These are phyloP conservation scores for Nigrospora oryzae DNA, from an alignment of 2,329 filamentous ascomycete species.

Conservation along the genomic window DNA sequence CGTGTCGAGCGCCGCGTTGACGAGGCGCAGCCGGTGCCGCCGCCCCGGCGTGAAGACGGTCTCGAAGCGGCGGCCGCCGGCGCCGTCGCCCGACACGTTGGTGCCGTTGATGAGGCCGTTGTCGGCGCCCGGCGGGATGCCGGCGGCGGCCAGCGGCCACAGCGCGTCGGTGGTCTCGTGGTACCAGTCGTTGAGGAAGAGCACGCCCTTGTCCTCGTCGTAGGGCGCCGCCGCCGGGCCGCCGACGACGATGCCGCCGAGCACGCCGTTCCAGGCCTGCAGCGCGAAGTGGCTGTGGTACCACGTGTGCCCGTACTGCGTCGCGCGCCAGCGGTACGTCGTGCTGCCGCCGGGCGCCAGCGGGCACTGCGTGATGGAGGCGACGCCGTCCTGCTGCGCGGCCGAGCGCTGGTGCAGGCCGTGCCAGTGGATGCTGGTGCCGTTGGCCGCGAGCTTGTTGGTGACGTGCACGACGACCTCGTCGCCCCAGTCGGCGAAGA, in stretches of 20 bases:
- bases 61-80: slow-evolving; percentile 10
- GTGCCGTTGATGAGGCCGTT: slow-evolving; percentile 30
- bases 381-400: slow-evolving; percentile 48
- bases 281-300: slow-evolving; percentile 52
- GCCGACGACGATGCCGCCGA: slow-evolving; percentile 52
- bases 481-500: slow-evolving; percentile 52
- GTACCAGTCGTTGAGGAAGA: slow-evolving; percentile 53
- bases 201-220: slow-evolving; percentile 51
- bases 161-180: slow-evolving; percentile 32
- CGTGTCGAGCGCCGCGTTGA: slow-evolving; percentile 30
- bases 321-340: slow-evolving; percentile 47
- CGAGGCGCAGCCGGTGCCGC: slow-evolving; percentile 35
- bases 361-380: slow-evolving; percentile 37
- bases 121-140: slow-evolving; percentile 25
- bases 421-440: slow-evolving; percentile 55
- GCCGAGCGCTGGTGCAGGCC: slow-evolving; percentile 48
- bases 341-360: slow-evolving; percentile 40
- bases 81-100: slow-evolving; percentile 17
- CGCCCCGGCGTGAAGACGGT: slow-evolving; percentile 17
- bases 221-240: slow-evolving; percentile 50
- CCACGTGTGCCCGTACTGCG: slow-evolving; percentile 44
- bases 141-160: slow-evolving; percentile 14
- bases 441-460: slow-evolving; percentile 43
- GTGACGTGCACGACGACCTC: slow-evolving; percentile 36
- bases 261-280: slow-evolving; percentile 39